Percentiles rank a stretch among this genome's conserved stretches.
Evolutionary conservation across 176 grass and related monocot species (phyloP).

Genomic region (Pontederia paniculata): DNA sequence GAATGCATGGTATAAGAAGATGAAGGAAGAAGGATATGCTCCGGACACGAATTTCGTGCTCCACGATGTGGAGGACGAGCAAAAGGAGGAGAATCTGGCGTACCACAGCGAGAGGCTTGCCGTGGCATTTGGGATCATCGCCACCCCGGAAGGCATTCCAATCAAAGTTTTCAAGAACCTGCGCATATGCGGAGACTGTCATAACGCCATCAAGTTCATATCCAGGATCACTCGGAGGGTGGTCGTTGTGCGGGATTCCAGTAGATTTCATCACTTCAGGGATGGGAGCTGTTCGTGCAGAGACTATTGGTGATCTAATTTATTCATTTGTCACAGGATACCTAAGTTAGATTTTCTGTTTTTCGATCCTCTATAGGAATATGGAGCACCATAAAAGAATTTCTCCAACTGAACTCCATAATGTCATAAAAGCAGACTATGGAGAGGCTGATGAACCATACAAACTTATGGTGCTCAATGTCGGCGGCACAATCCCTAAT

Average conservation of each 20-base stretch:
- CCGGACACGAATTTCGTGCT: constrained; percentile 50
- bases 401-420: no score
- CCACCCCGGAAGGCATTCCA: constrained; percentile 21
- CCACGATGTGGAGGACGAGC: constrained; percentile 63
- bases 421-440: no score
- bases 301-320: constrained; percentile 39
- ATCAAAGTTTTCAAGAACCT: constrained; percentile 69
- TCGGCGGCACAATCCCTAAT: no score
- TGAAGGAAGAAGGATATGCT: constrained; percentile 55
- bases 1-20: constrained; percentile 32
- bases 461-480: no score
- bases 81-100: constrained; percentile 54
- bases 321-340: not conserved
- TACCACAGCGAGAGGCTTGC: constrained; percentile 66
- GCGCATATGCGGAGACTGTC: constrained; percentile 65
- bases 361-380: no score
- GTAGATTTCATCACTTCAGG: constrained; percentile 59
- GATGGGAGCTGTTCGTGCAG: constrained; percentile 47
- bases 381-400: no score
- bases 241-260: constrained; percentile 49
- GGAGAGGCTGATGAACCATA: no score
- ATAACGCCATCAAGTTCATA: constrained; percentile 49
- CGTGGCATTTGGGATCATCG: constrained; percentile 68
- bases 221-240: constrained; percentile 34
- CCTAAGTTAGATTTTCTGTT: not conserved